phyloP scores from a whole-genome alignment of 1,284 basidiomycete species.

The Ustilago esculenta region DNA sequence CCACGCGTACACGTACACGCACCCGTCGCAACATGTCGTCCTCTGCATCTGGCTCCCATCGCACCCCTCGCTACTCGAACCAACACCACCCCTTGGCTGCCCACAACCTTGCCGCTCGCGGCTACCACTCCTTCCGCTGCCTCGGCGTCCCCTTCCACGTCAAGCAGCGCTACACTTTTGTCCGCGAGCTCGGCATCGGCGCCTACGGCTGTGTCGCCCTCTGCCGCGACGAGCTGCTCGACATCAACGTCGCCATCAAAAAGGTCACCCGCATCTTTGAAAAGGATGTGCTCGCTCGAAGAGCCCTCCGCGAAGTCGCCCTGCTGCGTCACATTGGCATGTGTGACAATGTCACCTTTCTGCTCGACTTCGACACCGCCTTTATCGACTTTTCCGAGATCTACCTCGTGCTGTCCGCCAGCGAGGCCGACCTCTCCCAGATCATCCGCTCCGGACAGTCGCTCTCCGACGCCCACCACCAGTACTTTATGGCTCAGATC shows the following conservation, averaged over 20 bases:
- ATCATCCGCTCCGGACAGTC: conserved; percentile 64
- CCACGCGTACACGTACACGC: conserved; percentile 48
- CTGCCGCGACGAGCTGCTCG: conserved; percentile 54
- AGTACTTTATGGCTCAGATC: conserved; percentile 65
- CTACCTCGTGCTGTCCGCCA: conserved; percentile 62
- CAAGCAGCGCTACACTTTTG: conserved; percentile 60
- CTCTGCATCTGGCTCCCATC: conserved; percentile 24
- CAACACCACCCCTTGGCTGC: conserved; percentile 63
- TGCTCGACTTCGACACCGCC: conserved; percentile 65
- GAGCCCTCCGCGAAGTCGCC: conserved; percentile 63
- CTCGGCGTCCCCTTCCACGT: conserved; percentile 65
- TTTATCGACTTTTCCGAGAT: conserved; percentile 66
- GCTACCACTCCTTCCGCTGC: conserved; percentile 65
- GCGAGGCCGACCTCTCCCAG: conserved; percentile 65
- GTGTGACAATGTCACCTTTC: conserved; percentile 60
- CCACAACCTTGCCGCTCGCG: conserved; percentile 57
- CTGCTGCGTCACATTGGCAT: conserved; percentile 55
- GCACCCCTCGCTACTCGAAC: conserved; percentile 46
- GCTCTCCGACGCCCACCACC: conserved; percentile 63
- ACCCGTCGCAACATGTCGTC: conserved; percentile 50
- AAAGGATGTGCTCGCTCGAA: conserved; percentile 61
- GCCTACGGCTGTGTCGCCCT: conserved; percentile 66
- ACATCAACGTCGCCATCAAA: conserved; percentile 66
- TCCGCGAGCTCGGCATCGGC: conserved; percentile 65
- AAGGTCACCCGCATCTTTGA: conserved; percentile 65